These are phyloP conservation scores for Nematodospora anomalae DNA, from an alignment of 1,139 yeast genomes.

Conservation along the genomic window DNA sequence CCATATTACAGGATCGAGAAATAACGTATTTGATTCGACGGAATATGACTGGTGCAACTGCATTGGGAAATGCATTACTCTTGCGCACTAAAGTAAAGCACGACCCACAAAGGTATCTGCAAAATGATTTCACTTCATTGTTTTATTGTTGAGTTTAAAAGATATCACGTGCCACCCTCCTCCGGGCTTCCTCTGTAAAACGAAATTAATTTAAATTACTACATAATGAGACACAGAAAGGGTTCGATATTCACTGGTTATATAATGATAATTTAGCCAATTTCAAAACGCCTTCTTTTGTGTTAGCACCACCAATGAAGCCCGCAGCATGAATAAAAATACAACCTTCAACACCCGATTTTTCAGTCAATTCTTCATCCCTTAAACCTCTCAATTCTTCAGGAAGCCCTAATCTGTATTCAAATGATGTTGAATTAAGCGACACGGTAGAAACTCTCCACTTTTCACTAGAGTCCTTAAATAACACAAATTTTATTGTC, in stretches of 20 bases:
- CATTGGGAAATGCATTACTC: no score
- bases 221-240: no score
- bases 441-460: conserved; percentile 96
- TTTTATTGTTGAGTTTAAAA: no score
- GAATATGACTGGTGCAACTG: no score
- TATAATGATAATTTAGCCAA: conserved; percentile 64
- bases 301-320: conserved; percentile 90
- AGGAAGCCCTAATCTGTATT: conserved; percentile 83
- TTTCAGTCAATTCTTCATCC: conserved; percentile 73
- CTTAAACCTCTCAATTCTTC: conserved; percentile 93
- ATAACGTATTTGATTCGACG: no score
- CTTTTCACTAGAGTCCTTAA: conserved; percentile 65
- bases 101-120: not conserved
- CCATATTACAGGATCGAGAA: no score
- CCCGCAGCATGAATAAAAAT: conserved; percentile 96
- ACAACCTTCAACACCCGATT: conserved; percentile 79
- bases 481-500: conserved; percentile 71
- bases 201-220: no score
- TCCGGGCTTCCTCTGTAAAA: no score
- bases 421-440: conserved; percentile 69
- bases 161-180: no score
- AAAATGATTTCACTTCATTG: conserved; percentile 6
- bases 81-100: no score
- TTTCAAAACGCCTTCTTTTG: conserved; percentile 73
- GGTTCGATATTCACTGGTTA: no score